These are phyloP conservation scores for Gentiana dahurica DNA, from an alignment of 257 asterid species.

Conservation along the genomic window DNA sequence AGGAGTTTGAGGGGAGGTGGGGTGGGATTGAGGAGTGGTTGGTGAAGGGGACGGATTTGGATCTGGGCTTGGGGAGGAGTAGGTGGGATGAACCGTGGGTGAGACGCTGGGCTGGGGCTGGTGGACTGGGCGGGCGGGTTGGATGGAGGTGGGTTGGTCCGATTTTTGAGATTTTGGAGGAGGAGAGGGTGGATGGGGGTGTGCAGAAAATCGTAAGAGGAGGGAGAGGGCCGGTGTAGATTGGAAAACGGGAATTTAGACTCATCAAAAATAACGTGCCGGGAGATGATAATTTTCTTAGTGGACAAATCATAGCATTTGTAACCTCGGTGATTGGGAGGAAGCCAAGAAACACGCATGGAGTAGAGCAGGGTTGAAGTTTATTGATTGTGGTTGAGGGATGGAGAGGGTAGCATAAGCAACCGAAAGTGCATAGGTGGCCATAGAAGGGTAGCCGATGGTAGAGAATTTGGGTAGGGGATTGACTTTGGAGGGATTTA, in stretches of 20 bases:
- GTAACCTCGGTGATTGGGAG: no score
- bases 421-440: not conserved
- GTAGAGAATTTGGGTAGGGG: slow-evolving; percentile 3
- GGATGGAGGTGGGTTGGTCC: not conserved
- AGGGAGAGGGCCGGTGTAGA: not conserved
- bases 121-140: not conserved
- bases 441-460: not conserved
- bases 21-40: not conserved
- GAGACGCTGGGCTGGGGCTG: not conserved
- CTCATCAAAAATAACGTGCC: not conserved
- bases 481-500: not conserved
- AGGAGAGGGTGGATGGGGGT: not conserved
- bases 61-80: not conserved
- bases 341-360: slow-evolving; percentile 2
- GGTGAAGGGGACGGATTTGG: not conserved
- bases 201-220: not conserved
- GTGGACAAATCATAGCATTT: not conserved
- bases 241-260: not conserved
- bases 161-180: not conserved
- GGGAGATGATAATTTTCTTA: not conserved
- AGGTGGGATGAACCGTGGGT: not conserved
- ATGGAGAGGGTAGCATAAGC: slow-evolving; percentile 7
- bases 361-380: slow-evolving; percentile 6
- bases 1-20: not conserved
- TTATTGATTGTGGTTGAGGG: slow-evolving; percentile 5